Percentiles rank a stretch among this genome's conserved stretches.
These are phyloP conservation scores for Stagonosporopsis chrysanthemi DNA, from an alignment of 2,329 filamentous ascomycete species.

Conservation along the genomic window DNA sequence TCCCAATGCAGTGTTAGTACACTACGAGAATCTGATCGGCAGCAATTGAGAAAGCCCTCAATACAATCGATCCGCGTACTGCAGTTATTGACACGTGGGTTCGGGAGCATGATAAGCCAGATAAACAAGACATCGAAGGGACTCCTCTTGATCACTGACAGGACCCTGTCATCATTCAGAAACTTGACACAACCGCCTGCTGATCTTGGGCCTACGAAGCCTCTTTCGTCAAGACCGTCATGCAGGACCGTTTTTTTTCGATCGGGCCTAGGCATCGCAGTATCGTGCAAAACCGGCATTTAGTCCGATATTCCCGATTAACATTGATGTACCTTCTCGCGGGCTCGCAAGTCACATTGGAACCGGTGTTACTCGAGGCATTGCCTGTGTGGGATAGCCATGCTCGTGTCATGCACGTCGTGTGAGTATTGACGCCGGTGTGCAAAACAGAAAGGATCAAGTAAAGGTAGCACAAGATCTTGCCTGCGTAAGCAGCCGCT, in stretches of 20 bases:
- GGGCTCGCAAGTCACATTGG: neutral
- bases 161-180: neutral
- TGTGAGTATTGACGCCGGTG: neutral
- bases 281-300: conserved; percentile 4
- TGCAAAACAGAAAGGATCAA: neutral
- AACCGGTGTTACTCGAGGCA: neutral
- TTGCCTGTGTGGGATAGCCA: neutral
- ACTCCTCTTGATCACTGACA: neutral
- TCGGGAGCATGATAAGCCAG: neutral
- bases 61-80: neutral
- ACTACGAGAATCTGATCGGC: neutral
- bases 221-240: neutral
- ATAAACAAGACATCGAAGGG: neutral
- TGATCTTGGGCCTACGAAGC: neutral
- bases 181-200: neutral
- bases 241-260: neutral
- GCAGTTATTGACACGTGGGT: neutral
- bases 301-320: neutral
- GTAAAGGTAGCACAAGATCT: conserved; percentile 2
- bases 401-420: neutral
- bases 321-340: neutral
- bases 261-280: neutral
- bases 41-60: neutral
- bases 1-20: neutral
- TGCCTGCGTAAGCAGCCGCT: neutral